A percentile compares a stretch with the other conserved stretches of the same genome.
Evolutionary conservation across 148 eudicot species (phyloP).

Genomic region (Persicaria maculosa): DNA sequence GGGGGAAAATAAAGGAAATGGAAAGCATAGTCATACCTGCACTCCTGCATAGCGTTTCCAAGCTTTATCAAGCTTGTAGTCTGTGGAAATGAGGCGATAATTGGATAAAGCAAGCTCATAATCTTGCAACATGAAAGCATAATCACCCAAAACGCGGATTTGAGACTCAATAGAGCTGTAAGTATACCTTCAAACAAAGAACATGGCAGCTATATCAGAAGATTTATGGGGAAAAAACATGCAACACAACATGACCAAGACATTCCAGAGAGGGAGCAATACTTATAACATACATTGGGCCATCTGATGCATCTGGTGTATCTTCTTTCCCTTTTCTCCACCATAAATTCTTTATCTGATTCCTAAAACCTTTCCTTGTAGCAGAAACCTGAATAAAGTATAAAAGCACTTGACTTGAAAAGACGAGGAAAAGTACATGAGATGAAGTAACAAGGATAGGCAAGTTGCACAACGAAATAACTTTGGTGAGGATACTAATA

Average conservation of each 20-base stretch:
- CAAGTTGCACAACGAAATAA: not conserved
- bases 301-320: conserved; percentile 53
- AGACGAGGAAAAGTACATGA: not conserved
- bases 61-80: conserved; percentile 96
- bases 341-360: conserved; percentile 97
- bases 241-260: not conserved
- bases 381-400: conserved; percentile 66
- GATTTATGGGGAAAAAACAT: not conserved
- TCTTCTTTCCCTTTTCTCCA: conserved; percentile 99
- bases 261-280: not conserved
- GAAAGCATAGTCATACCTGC: conserved; percentile 48
- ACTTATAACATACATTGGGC: conserved; percentile 50
- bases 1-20: conserved; percentile 1
- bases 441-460: not conserved
- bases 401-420: conserved; percentile 3
- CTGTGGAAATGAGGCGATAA: conserved; percentile 86
- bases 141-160: conserved; percentile 93
- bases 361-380: conserved; percentile 95
- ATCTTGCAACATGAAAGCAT: conserved; percentile 93
- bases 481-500: not conserved
- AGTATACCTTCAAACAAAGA: conserved; percentile 64
- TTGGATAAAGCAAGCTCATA: conserved; percentile 96
- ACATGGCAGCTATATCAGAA: conserved; percentile 22
- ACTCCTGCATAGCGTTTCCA: conserved; percentile 97
- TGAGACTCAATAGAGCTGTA: conserved; percentile 92